These are phyloP conservation scores for Suhomyces chickasaworum DNA, from an alignment of 1,139 yeast species.

Conservation along the genomic window DNA sequence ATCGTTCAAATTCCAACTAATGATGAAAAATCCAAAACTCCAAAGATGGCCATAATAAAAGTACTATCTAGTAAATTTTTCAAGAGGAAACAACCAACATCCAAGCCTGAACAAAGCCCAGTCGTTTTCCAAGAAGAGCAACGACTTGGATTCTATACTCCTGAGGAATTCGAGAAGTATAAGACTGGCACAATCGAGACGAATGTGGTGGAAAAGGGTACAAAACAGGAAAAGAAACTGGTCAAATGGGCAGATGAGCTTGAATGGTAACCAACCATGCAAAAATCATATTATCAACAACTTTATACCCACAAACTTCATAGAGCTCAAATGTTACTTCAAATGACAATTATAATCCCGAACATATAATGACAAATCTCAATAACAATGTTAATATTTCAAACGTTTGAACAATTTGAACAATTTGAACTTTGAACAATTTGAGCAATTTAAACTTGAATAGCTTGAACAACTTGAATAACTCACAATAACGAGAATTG, in stretches of 20 bases:
- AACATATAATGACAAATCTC: no score
- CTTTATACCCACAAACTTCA: no score
- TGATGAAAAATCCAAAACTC: constrained; percentile 26
- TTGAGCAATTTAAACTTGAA: no score
- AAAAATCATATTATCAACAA: no score
- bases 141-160: constrained; percentile 36
- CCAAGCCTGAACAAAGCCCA: background rate
- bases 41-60: constrained; percentile 56
- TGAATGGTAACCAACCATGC: constrained; percentile 14
- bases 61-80: constrained; percentile 36
- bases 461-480: no score
- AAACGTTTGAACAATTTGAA: no score
- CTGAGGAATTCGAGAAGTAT: constrained; percentile 21
- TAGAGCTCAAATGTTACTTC: no score
- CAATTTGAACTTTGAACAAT: no score
- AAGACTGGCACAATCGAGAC: constrained; percentile 3
- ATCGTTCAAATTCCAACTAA: constrained; percentile 69
- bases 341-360: no score
- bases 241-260: constrained; percentile 18
- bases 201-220: background rate
- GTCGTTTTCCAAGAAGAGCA: constrained; percentile 5
- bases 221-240: constrained; percentile 2
- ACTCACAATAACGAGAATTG: no score
- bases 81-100: background rate
- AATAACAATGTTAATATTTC: no score